phyloP scores from a whole-genome alignment of 208 protist genomes.

The Leishmania lainsoni region DNA sequence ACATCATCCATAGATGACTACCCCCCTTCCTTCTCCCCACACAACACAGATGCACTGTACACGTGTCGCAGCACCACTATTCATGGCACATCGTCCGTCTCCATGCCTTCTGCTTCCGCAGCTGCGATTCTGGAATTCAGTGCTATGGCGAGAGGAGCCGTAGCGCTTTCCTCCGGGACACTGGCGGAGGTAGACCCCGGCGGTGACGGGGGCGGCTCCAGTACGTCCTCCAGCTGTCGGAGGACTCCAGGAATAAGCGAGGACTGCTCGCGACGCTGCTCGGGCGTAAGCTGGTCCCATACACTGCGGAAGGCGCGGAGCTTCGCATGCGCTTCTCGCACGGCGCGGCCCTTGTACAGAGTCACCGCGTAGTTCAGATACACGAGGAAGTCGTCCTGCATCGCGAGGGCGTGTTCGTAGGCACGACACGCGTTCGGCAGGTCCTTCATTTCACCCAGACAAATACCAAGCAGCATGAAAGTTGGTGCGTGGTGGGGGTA shows the following conservation, averaged over 20 bases:
- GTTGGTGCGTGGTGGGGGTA: conserved; percentile 71
- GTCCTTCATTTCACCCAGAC: conserved; percentile 94
- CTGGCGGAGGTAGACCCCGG: neutral
- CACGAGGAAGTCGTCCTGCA: conserved; percentile 86
- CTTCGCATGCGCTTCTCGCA: conserved; percentile 47
- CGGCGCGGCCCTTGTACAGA: conserved; percentile 61
- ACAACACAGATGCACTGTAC: neutral
- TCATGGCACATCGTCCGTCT: neutral
- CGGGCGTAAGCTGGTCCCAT: conserved; percentile 39
- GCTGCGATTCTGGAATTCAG: neutral
- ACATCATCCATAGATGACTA: neutral
- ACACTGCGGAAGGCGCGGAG: conserved; percentile 48
- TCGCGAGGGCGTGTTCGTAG: conserved; percentile 89
- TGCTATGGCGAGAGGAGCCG: neutral
- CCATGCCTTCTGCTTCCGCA: neutral
- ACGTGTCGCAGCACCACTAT: neutral
- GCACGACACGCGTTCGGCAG: conserved; percentile 93
- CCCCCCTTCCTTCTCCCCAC: neutral
- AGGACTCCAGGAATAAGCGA: conserved; percentile 32
- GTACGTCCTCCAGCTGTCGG: conserved; percentile 24
- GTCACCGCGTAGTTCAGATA: conserved; percentile 94
- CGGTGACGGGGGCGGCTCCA: conserved; percentile 5
- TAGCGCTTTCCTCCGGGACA: neutral
- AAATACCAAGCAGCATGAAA: conserved; percentile 96
- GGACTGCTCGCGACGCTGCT: conserved; percentile 38